Evolutionary conservation across 768 basidiomycete genomes (phyloP), one percentile per base, ranked within the genome.

Genomic region (Lentinula guzmanii): DNA sequence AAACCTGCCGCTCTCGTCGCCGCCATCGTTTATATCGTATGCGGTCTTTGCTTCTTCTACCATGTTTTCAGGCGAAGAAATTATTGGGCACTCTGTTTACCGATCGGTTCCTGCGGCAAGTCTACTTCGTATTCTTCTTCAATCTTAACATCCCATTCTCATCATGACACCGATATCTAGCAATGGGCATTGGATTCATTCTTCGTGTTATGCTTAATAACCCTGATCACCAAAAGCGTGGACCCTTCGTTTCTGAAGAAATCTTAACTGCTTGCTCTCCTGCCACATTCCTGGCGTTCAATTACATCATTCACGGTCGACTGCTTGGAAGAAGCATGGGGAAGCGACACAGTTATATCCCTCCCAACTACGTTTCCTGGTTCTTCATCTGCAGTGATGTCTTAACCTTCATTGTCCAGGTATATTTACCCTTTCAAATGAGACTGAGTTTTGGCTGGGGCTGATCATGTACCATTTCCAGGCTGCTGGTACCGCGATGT

Each of bases 31-130:
- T 73, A 69, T 45, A 53, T 45, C 34, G 48, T 71, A 24, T 42
- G 52, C 11, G 52, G 64, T 5, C 0, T 64, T 8, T 34, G 62
- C 21, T 28, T 70, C 11, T 68, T 70, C 52, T 46, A 53, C 35
- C 65, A 69, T 11, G 24, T 74, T n/a, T 61, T 62, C 41, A 4
- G 58, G n/a, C 63, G 64, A n/a, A 67, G 64, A 11, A 31, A 67
- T 15, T 69, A 70, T 72, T 73, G 72, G 72, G 72, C 67, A 28
- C 58, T 73, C 33, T 74, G 66, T 58, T 68, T 74, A 5, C 73
- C 73, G 28, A 68, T 73, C 3, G 72, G 65, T n/a, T n/a, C 69
- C 24, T 24, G 63, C 11, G n/a, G 72, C 70, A 60, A 8, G 65
- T 24, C n/a, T 8, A 39, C 42, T 46, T 55, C 16, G 3, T 45